Evolutionary conservation across 306 rosid species (phyloP), one percentile per base, ranked within the genome.

Genomic region (Citrullus mucosospermus): DNA sequence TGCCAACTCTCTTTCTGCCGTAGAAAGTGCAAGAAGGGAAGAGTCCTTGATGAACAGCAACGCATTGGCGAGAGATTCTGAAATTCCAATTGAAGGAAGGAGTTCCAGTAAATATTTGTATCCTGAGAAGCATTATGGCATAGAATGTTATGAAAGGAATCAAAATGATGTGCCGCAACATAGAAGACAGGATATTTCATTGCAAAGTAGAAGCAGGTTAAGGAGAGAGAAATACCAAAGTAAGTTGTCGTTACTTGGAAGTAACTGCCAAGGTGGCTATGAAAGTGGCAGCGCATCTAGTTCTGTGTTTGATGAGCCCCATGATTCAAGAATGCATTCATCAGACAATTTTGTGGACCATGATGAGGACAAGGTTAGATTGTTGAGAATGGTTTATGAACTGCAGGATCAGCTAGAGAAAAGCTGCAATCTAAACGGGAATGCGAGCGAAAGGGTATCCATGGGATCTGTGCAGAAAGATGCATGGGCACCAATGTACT

Each of bases 401-500:
- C 74, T 95, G 89, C 92, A 91, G 80, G 82, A 88, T 77, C 86
- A 89, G 80, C 88, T 91, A 72, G 73, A 84, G 81, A 86, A 77
- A 83, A 82, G 87, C 53, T 71, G 30, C 76, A 77, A 62, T 84
- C 28, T 56, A 38, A 81, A 83, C 53, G 84, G 65, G 41, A 86
- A 81, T 25, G 82, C 81, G 51, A 82, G 83, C 63, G 85, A 85
- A 80, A 84, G 89, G 65, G 62, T 71, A 39, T 69, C 89, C 39
- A 41, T 78, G 39, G 85, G 81, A 78, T 73, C 69, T 69, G 43
- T 66, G 9, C 86, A 60, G 74, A 85, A 88, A 77, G 85, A 85
- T 75, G 80, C 76, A 53, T 51, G 44, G 77, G 57, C 2, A 4
- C 77, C 61, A 73, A 51, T 16, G 43, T 30, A 73, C 39, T 16